Base-by-base conservation (phyloP, 1,284 basidiomycete species). In the Ustilago bromivora region DNA sequence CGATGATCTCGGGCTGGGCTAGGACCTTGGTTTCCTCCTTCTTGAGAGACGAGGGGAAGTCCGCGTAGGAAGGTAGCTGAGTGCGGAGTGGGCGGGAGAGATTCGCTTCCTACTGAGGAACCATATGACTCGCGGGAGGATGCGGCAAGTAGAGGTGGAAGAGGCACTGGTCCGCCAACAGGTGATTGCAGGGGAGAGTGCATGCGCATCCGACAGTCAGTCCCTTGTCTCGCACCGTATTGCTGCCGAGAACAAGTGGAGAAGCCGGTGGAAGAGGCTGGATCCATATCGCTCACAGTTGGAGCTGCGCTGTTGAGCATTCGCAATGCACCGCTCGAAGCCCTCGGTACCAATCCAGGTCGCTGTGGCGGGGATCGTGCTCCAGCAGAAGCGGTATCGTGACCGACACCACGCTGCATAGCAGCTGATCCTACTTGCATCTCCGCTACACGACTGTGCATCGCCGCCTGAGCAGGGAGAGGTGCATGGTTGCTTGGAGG, bases 61-160 rank as follows among this genome's bases (percentile, higher is more conserved):
- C 61, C 47, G 10, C 75, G 71, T 31, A 69, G 8, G 54, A 69
- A 78, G 2, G 71, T 78, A 3, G 68, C 69, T 23, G 76, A 78
- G 19, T 59, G 40, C 13, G 76, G 76, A 1, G 76, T 78, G 4
- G 65, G 68, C 1, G 76, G 76, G 15, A 71, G 59, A 28, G 71
- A 74, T 36, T 78, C 71, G 38, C 62, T 66, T 15, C 62, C 66
- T 3, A 65, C 60, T 5, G 67, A 71, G 13, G 61, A 66, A 17
- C 71, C 71, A 47, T 46, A 78, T n/a, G 71, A 75, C 17, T 65
- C 76, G 28, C 72, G 71, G 17, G 72, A 75, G 1, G 67, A 58
- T 2, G 65, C 61, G 6, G 65, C 55, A 15, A 74, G 61, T 52
- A 70, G 46, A 10, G 71, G 67, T 1, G 71, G 71, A 23, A 66